phyloP scores from a whole-genome alignment of 2,329 filamentous ascomycete species.

The Ceratocystiopsis brevicomis region DNA sequence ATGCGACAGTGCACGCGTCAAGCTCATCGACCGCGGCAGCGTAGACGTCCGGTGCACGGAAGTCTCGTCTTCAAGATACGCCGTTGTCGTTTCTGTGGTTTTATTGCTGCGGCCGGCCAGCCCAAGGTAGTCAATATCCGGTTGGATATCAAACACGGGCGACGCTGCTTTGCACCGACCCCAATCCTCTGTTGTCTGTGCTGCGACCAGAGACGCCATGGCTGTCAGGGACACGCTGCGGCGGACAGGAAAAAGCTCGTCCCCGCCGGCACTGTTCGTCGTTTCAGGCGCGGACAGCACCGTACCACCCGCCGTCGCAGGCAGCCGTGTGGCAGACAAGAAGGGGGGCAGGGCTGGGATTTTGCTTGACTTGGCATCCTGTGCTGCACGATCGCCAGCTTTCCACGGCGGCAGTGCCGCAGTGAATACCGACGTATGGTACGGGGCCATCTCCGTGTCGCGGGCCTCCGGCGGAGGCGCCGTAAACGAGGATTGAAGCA shows the following conservation, averaged over 20 bases:
- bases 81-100: background rate
- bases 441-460: slow-evolving; percentile 35
- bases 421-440: slow-evolving; percentile 31
- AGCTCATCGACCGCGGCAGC: slow-evolving; percentile 11
- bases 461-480: slow-evolving; percentile 39
- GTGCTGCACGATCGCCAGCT: too few species aligned
- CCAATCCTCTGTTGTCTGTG: background rate
- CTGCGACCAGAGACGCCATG: background rate
- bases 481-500: slow-evolving; percentile 44
- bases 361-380: too few species aligned
- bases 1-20: slow-evolving; percentile 16
- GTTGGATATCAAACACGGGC: slow-evolving; percentile 24
- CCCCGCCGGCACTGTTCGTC: background rate
- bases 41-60: too few species aligned
- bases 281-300: background rate
- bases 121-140: slow-evolving; percentile 37
- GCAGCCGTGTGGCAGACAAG: background rate
- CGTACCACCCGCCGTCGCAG: background rate
- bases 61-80: background rate
- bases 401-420: slow-evolving; percentile 28
- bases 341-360: background rate
- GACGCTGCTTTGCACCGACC: background rate
- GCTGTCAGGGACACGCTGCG: slow-evolving; percentile 6
- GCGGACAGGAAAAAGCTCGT: background rate
- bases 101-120: slow-evolving; percentile 18